Base-by-base conservation (phyloP, 148 eudicot genomes). In the Dianthus caryophyllus region DNA sequence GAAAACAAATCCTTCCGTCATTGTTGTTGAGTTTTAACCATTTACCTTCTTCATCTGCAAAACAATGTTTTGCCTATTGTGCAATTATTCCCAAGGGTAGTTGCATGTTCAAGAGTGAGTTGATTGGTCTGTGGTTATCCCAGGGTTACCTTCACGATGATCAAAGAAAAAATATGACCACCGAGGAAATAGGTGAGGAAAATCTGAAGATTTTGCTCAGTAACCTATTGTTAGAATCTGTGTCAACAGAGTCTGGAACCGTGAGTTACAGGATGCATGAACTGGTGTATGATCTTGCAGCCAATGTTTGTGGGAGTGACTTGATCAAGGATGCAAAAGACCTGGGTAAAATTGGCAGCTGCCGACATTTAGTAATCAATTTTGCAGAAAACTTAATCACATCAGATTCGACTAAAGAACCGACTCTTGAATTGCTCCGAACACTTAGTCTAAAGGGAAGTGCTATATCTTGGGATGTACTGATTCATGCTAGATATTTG, bases 271-370 rank as follows among this genome's bases (percentile, higher is more conserved):
- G 1, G 15, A 64, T 72, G 75, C 64, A 54, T 0, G 56, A 72
- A 41, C 46, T 72, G 53, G 64, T 72, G 33, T 53, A 64, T 72
- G 69, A 72, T n/a, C n/a, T n/a, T n/a, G n/a, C n/a, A n/a, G n/a
- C n/a, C n/a, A n/a, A n/a, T n/a, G n/a, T n/a, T n/a, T 71, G 52
- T 2, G 24, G 17, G 9, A 13, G 20, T 5, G 68, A 63, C 16
- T 38, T 64, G 62, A 3, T 31, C 24, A 17, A 14, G 62, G 63
- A 59, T 6, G 20, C 24, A 1, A 18, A 59, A 31, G 6, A n/a
- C 10, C 9, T 18, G 6, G 2, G 15, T 53, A 1, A 63, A 36
- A 52, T 7, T 8, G 11, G n/a, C 14, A 4, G 18, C 9, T 51
- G 49, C 16, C 69, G 48, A 13, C 75, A 64, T 30, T 6, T 30